Base-by-base conservation (phyloP, 768 basidiomycete genomes). In the Tulasnella sp. region DNA sequence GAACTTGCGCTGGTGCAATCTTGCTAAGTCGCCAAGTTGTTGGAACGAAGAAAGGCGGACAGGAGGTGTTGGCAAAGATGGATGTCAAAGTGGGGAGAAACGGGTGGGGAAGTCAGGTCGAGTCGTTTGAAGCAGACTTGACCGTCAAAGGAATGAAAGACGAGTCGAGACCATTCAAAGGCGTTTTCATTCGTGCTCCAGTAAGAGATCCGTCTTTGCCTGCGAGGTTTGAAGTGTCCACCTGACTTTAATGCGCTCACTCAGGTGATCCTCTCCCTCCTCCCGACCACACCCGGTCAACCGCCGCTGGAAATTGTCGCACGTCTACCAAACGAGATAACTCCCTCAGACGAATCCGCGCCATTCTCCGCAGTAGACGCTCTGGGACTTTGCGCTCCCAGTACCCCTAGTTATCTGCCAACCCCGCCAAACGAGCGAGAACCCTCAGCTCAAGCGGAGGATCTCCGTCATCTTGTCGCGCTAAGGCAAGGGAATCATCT, bases 1-100 rank as follows among this genome's bases (percentile, higher is more conserved):
- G 97, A 3, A 98, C 96, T 0, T 99, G 97, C 86, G 97, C 97
- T 0, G 97, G 97, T 16, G 96, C 96, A 58, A 98, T 98, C 77
- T 88, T 98, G 28, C 90, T 98, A 72, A 85, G 83, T 41, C 89
- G 92, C 82, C 86, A 89, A 18, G 90, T 95, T 3, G 90, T 92
- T 69, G 93, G 93, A 69, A 90, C 92, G 3, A 96, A 96, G 87
- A 92, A 92, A 83, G 94, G 94, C 42, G 96, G 96, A 0, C 96
- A 97, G 85, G 94, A 96, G 83, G 88, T 96, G 20, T 86, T 97
- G 16, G 92, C 92, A 42, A 96, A 93, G 11, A 90, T 98, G 83
- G 91, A 92, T 5, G 89, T 97, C 81, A 91, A 90, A 6, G 92
- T 96, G 44, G 92, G 90, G 77, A 90, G 97, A 81, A 99, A 99